Conservation (phyloP, 2,329 filamentous ascomycete species). For the Neonectria ditissima region DNA sequence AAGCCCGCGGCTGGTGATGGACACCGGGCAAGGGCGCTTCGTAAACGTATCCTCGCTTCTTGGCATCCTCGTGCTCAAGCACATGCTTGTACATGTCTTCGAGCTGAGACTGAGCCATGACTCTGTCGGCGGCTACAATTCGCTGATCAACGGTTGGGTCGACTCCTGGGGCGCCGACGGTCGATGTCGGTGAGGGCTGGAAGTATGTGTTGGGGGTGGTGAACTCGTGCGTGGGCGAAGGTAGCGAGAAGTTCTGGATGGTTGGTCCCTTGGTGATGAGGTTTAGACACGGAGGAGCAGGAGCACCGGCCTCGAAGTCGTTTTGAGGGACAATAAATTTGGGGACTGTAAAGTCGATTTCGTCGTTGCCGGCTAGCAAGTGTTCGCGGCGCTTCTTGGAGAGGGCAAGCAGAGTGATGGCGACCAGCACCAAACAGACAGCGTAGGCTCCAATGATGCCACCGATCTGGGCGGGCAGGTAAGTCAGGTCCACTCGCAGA, state of each 20-base stretch:
- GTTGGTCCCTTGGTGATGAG: slow-evolving; percentile 41
- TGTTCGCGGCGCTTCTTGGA: slow-evolving; percentile 66
- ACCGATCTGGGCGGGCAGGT: slow-evolving; percentile 84
- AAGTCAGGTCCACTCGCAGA: slow-evolving; percentile 66
- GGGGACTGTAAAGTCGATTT: slow-evolving; percentile 56
- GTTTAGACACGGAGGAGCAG: slow-evolving; percentile 22
- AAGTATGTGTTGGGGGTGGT: slow-evolving; percentile 55
- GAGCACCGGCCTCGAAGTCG: slow-evolving; percentile 35
- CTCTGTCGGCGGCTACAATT: slow-evolving; percentile 79
- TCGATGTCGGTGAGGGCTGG: slow-evolving; percentile 60
- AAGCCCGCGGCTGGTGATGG: slow-evolving; percentile 36
- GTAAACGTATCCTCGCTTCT: slow-evolving; percentile 65
- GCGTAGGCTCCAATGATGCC: slow-evolving; percentile 88
- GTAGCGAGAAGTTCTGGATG: slow-evolving; percentile 61
- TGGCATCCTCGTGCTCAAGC: slow-evolving; percentile 85
- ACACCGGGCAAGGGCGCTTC: slow-evolving; percentile 54
- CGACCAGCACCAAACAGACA: slow-evolving; percentile 78
- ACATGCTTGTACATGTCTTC: slow-evolving; percentile 93
- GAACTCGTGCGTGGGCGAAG: slow-evolving; percentile 56
- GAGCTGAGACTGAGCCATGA: slow-evolving; percentile 83
- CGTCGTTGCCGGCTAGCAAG: slow-evolving; percentile 64
- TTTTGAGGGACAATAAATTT: slow-evolving; percentile 40
- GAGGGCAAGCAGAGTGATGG: slow-evolving; percentile 72
- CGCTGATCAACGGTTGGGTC: slow-evolving; percentile 81
- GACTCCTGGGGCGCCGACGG: slow-evolving; percentile 65